Evolutionary conservation across 2,329 filamentous ascomycete genomes (phyloP).

Genomic region (Chrysosporium queenslandicum): DNA sequence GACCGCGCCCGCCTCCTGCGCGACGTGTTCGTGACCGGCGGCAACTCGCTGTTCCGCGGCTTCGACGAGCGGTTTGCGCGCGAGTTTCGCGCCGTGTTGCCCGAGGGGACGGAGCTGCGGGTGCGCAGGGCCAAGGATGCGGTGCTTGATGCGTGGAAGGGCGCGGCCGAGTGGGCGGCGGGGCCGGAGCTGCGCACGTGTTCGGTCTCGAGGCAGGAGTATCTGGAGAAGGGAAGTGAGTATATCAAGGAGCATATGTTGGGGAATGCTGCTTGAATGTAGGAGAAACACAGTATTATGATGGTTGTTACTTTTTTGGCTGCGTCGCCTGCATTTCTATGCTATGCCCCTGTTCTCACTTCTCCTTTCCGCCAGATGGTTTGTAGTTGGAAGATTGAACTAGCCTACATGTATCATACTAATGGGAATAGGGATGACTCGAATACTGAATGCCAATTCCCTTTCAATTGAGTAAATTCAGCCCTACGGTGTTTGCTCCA

Average conservation of each 20-base stretch:
- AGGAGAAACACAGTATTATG: too few species aligned
- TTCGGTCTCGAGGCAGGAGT: constrained; percentile 71
- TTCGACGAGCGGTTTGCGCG: constrained; percentile 72
- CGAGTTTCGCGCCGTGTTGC: constrained; percentile 63
- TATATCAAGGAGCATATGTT: constrained; percentile 64
- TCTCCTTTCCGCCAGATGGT: too few species aligned
- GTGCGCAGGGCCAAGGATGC: constrained; percentile 67
- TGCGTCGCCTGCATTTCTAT: too few species aligned
- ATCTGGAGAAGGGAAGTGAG: constrained; percentile 80
- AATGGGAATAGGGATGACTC: too few species aligned
- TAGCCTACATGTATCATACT: too few species aligned
- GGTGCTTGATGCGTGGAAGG: constrained; percentile 82
- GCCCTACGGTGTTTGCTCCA: too few species aligned
- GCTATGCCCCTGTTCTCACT: too few species aligned
- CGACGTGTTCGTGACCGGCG: constrained; percentile 91
- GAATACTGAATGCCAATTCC: too few species aligned
- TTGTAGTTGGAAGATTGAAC: too few species aligned
- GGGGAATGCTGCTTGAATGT: constrained; percentile 5
- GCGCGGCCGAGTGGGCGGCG: constrained; percentile 73
- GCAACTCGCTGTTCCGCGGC: constrained; percentile 72
- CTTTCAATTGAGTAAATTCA: too few species aligned
- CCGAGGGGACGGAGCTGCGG: constrained; percentile 55
- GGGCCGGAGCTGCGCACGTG: constrained; percentile 50
- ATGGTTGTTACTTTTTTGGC: too few species aligned
- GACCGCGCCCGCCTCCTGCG: constrained; percentile 61